These are phyloP conservation scores for Groenewaldozyma sp. DNA, from an alignment of 1,139 yeast genomes.

Conservation along the genomic window DNA sequence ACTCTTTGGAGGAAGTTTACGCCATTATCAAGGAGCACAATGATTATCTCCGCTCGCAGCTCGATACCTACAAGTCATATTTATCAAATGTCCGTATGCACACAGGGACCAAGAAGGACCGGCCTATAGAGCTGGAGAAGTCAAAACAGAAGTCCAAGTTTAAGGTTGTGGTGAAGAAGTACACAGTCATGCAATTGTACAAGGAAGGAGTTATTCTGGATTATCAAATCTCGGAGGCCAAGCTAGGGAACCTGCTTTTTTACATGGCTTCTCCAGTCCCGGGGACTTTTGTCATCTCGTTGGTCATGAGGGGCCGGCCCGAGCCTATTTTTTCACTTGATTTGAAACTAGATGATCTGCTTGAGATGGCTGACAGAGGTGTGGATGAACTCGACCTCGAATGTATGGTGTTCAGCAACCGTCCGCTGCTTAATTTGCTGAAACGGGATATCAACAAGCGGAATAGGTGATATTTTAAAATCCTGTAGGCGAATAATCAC, in stretches of 20 bases:
- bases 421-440: conserved; percentile 19
- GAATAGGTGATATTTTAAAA: neutral
- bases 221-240: conserved; percentile 22
- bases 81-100: conserved; percentile 31
- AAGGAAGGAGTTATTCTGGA: conserved; percentile 27
- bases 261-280: conserved; percentile 29
- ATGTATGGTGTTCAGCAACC: conserved; percentile 26
- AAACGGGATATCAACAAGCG: conserved; percentile 19
- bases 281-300: conserved; percentile 30
- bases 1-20: conserved; percentile 29
- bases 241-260: conserved; percentile 18
- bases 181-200: conserved; percentile 25
- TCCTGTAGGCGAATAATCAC: too few species aligned
- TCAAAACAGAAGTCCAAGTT: conserved; percentile 18
- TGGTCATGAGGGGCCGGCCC: conserved; percentile 27
- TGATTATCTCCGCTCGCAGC: conserved; percentile 29
- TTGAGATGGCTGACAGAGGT: conserved; percentile 27
- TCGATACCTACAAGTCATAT: conserved; percentile 32
- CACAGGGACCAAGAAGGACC: conserved; percentile 26
- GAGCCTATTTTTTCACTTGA: conserved; percentile 27
- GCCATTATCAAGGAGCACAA: conserved; percentile 31
- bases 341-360: conserved; percentile 30
- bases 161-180: conserved; percentile 25
- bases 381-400: conserved; percentile 26
- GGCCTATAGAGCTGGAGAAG: conserved; percentile 21